Percentiles rank a stretch among this genome's conserved stretches.
These are phyloP conservation scores for Mesembryanthemum crystallinum DNA, from an alignment of 148 eudicot species.

Conservation along the genomic window DNA sequence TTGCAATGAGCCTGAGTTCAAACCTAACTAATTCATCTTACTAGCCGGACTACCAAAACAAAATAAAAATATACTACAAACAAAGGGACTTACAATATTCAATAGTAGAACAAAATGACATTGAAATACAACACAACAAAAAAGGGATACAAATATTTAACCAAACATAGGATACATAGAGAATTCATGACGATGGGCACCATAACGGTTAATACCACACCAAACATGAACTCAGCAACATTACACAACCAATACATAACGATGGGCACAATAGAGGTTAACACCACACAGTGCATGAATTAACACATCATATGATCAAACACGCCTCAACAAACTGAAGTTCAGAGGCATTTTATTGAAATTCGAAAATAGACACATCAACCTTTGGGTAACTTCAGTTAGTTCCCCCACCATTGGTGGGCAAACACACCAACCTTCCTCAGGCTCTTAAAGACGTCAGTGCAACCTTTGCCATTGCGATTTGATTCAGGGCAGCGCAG, in stretches of 20 bases:
- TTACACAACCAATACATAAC: no score
- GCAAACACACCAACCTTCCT: constrained; percentile 66
- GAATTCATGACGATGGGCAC: background rate
- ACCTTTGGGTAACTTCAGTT: constrained; percentile 12
- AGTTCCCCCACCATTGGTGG: constrained; percentile 72
- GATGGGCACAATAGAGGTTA: background rate
- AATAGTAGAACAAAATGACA: no score
- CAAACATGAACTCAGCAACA: background rate
- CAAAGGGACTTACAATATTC: no score
- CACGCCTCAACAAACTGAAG: constrained; percentile 19
- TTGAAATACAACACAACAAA: no score
- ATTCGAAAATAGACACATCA: background rate
- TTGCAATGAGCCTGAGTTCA: no score
- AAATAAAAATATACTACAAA: no score
- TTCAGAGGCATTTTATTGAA: constrained; percentile 28
- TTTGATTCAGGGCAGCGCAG: constrained; percentile 51
- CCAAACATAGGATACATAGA: background rate
- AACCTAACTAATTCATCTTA: no score
- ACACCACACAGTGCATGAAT: constrained; percentile 10
- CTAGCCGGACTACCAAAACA: no score
- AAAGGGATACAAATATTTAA: no score
- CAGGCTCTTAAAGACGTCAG: constrained; percentile 45
- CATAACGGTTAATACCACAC: background rate
- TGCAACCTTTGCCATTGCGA: constrained; percentile 36
- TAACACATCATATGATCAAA: constrained; percentile 14